Evolutionary conservation across 2,329 filamentous ascomycete species (phyloP), one percentile per base, ranked within the genome.

Genomic region (Colletotrichum navitas): DNA sequence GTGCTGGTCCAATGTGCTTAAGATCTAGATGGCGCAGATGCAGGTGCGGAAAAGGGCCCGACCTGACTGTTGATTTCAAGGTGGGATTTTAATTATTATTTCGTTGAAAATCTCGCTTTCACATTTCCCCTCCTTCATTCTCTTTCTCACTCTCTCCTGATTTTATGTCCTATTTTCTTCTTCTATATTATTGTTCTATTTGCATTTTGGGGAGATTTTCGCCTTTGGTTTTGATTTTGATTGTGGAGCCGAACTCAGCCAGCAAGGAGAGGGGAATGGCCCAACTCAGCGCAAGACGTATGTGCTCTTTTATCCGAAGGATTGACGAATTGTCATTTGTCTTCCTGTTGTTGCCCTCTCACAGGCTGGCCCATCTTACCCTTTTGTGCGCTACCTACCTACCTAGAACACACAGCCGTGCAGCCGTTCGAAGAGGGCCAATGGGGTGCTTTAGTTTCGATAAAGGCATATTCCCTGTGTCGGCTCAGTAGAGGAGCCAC

Each of bases 31-130:
- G 60, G 60, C 32, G 34, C 34, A 36, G 34, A 24, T 39, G 36
- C n/a, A 39, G 24, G 36, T 39, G 60, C 45, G 11, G 60, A 45
- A 47, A 36, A 39, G 45, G 26, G n/a, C 60, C 45, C 51, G 24
- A 16, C 32, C 60, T 63, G 36, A 26, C 34, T 39, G 39, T 24
- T 36, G 52, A 16, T 36, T 21, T 45, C 32, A 60, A 32, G 56
- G 56, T 41, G 55, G 55, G 6, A 41, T 41, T 39, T 7, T 39
- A n/a, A 55, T 36, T 55, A 34, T 55, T n/a, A 24, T 55, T 55
- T 36, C 5, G 12, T n/a, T 24, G 10, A 5, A 47, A 47, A 45
- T 4, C 3, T 7, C 1, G 10, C 21, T n/a, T 45, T n/a, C 3
- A 45, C 18, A 11, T 4, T n/a, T 45, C 1, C 6, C 18, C 5